Conservation (phyloP, 352 stramenopile genomes). For the Nothophytophthora sp. region DNA sequence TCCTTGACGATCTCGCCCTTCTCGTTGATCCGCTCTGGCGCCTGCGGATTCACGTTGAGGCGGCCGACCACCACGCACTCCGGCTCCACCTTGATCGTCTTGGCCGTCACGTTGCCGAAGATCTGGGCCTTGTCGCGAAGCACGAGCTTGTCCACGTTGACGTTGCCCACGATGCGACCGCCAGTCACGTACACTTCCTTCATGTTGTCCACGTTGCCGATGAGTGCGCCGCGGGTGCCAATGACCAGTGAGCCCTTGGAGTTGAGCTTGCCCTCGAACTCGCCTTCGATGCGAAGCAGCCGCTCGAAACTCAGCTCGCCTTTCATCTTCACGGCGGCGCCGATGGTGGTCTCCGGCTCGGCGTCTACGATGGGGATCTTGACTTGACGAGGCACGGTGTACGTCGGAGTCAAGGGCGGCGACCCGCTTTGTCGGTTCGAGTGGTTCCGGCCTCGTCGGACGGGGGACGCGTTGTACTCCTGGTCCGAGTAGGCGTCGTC, state of each 20-base stretch:
- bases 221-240: conserved; percentile 77
- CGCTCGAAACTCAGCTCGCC: conserved; percentile 90
- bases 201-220: conserved; percentile 86
- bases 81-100: conserved; percentile 89
- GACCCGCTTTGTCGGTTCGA: conserved; percentile 54
- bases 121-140: conserved; percentile 86
- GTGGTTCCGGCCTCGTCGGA: conserved; percentile 64
- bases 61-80: conserved; percentile 83
- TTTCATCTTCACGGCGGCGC: conserved; percentile 86
- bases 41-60: conserved; percentile 89
- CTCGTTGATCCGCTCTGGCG: conserved; percentile 81
- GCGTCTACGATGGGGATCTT: conserved; percentile 78
- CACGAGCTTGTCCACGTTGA: conserved; percentile 84
- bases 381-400: conserved; percentile 36
- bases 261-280: conserved; percentile 89
- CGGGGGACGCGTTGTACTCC: conserved; percentile 59
- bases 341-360: conserved; percentile 83
- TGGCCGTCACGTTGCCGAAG: conserved; percentile 90
- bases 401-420: conserved; percentile 64
- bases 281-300: conserved; percentile 87
- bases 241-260: conserved; percentile 90
- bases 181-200: conserved; percentile 87
- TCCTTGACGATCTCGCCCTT: conserved; percentile 80
- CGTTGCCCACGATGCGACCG: conserved; percentile 87
- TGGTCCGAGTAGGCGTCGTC: conserved; percentile 68